Conservation (phyloP, 345 rosid genomes). For the Diplotaxis tenuifolia region DNA sequence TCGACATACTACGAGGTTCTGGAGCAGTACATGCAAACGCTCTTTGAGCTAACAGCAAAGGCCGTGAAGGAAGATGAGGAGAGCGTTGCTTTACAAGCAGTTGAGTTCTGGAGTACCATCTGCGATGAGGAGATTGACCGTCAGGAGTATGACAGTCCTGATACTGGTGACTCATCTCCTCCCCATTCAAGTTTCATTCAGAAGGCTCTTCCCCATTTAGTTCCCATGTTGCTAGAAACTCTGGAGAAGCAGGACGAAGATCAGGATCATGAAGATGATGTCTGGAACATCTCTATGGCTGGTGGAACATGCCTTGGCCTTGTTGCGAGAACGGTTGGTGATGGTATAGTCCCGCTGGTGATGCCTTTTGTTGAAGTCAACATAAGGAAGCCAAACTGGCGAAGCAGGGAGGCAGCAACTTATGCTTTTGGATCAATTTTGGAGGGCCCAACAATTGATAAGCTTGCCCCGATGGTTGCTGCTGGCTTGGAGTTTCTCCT, state of each 20-base stretch:
- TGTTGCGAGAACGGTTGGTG: conserved; percentile 92
- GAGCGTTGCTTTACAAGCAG: conserved; percentile 87
- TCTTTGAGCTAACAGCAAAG: conserved; percentile 83
- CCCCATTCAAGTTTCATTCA: conserved; percentile 67
- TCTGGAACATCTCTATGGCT: conserved; percentile 95
- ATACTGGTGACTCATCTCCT: conserved; percentile 62
- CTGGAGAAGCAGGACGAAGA: conserved; percentile 92
- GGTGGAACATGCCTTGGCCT: conserved; percentile 98
- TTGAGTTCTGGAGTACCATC: conserved; percentile 97
- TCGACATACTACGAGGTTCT: conserved; percentile 83
- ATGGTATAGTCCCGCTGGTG: conserved; percentile 79
- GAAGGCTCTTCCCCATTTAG: conserved; percentile 75
- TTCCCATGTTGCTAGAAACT: conserved; percentile 80
- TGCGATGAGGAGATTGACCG: conserved; percentile 97
- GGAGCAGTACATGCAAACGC: conserved; percentile 80
- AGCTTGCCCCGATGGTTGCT: conserved; percentile 75
- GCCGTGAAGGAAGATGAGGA: conserved; percentile 88
- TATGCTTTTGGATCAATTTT: conserved; percentile 92
- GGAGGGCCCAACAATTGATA: conserved; percentile 80
- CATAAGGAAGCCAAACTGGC: conserved; percentile 76
- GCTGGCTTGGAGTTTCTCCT: conserved; percentile 81
- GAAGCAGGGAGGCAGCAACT: conserved; percentile 87
- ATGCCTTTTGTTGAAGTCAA: conserved; percentile 88
- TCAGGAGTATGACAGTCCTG: conserved; percentile 68
- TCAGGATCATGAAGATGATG: conserved; percentile 83